These are phyloP conservation scores for Whalleya microplaca DNA, from an alignment of 2,329 filamentous ascomycete species.

Conservation along the genomic window DNA sequence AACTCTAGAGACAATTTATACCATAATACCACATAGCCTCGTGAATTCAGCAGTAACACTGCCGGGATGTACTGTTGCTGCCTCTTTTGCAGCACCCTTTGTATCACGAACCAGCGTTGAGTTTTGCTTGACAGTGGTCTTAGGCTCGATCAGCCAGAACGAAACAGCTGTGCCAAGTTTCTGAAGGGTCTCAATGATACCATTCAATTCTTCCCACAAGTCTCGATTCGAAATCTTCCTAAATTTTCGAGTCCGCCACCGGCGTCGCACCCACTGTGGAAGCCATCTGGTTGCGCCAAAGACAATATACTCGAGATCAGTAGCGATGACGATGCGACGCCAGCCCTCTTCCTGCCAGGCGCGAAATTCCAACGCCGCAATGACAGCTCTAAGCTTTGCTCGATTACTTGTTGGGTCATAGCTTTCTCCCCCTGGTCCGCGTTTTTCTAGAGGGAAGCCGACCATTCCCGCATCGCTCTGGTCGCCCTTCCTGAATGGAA, in stretches of 20 bases:
- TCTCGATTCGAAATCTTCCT: conserved; percentile 44
- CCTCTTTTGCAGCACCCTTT: conserved; percentile 26
- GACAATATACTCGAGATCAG: conserved; percentile 51
- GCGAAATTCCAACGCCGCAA: conserved; percentile 48
- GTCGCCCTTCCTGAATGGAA: conserved; percentile 15
- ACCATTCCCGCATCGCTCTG: conserved; percentile 24
- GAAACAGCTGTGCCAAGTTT: conserved; percentile 30
- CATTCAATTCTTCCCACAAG: conserved; percentile 47
- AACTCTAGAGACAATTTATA: too few species aligned
- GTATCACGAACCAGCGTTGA: conserved; percentile 29
- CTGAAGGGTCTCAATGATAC: conserved; percentile 23
- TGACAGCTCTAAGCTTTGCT: conserved; percentile 47
- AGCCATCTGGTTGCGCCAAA: conserved; percentile 46
- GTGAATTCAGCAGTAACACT: conserved; percentile 26
- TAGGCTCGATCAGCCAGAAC: conserved; percentile 33
- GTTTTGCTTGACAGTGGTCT: conserved; percentile 10
- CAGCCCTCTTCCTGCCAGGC: conserved; percentile 46
- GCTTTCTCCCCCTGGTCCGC: conserved; percentile 39
- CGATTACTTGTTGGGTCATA: conserved; percentile 45
- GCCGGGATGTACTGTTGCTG: conserved; percentile 19
- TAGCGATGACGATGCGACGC: conserved; percentile 49
- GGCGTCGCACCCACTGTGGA: conserved; percentile 42
- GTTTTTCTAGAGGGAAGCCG: conserved; percentile 41
- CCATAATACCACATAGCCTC: conserved; percentile 30
- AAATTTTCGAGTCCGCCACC: conserved; percentile 38